Evolutionary conservation across 352 stramenopile species (phyloP), one percentile per base, ranked within the genome.

Genomic region (Globisporangium cederbergense): DNA sequence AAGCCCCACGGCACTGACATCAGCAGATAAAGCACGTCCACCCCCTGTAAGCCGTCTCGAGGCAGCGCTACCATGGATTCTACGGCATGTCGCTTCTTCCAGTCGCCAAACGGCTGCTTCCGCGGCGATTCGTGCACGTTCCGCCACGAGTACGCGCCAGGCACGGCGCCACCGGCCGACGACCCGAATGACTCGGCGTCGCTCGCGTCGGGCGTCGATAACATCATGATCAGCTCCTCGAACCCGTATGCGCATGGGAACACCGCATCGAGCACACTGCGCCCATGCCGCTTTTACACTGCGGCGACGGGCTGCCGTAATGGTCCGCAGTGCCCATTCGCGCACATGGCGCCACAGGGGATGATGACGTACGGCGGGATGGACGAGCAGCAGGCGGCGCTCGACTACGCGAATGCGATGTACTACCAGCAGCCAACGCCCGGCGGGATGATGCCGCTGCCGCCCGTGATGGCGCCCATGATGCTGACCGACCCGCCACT

Each of bases 61-160:
- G 10, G 45, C 18, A 22, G 42, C 45, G 14, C 51, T 10, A 16
- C 51, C 14, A 65, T 64, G 56, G 43, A 68, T 20, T 28, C 34
- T 20, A 67, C 50, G 54, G 18, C 65, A 11, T 93, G 85, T 64
- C 83, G 83, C 68, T 93, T 90, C 77, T 93, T 89, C 65, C 72
- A 84, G 72, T 87, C 81, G 47, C 71, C 76, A 9, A 69, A 86
- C 46, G 85, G 85, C 61, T 93, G 85, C 58, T 88, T 86, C 64
- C 82, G 84, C 16, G 85, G 85, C 32, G 63, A 73, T 14, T 83
- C 76, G 9, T 93, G 85, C 67, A 75, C 71, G 51, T 93, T 88
- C 61, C 78, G 78, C 42, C 85, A 93, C 66, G 79, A 81, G 36
- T 25, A 36, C 9, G 28, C 53, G 11, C 47, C 53, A 6, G 57